Base-by-base conservation (phyloP, 306 rosid species). In the Castanopsis chinensis region DNA sequence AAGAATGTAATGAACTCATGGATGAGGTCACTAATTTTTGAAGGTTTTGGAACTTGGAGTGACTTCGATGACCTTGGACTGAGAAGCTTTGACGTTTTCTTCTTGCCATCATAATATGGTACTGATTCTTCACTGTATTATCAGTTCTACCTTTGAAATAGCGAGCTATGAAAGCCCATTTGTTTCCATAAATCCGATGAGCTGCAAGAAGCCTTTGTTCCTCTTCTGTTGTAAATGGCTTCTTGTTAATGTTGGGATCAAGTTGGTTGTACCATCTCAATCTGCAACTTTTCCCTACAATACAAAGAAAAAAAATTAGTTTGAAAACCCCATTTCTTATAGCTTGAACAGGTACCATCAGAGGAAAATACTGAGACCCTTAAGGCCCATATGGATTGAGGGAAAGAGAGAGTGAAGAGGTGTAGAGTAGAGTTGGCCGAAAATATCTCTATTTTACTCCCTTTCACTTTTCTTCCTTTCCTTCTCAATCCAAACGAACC, bases 231-330 rank as follows among this genome's bases (percentile, higher is more conserved):
- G 76, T 86, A 70, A 90, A 88, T 71, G 90, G 91, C 55, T 71
- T 80, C 74, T 84, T 90, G 57, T 82, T 85, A 25, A 90, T 90
- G 52, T 84, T 86, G 57, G 93, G 91, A 79, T 88, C 89, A 2
- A 90, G 85, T 60, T 90, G 93, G 81, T 90, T 90, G 86, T 90
- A 90, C 93, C 93, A 90, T 82, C 93, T 86, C 86, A 90, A 77
- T 79, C 93, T 86, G 74, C 93, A 90, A 43, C 93, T 90, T 76
- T 90, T 90, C 68, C 93, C 93, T 89, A 21, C 63, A 21, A 75
- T 25, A 45, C 4, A 60, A n/a, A 51, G 30, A 20, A 12, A 79
- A 12, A 79, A n/a, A 27, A 28, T n/a, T 43, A 25, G 21, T 21
- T 15, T 54, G 81, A 56, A 69, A 78, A 54, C 5, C 53, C 55